Conservation (phyloP, 768 basidiomycete species). For the Leccinum incarnatum region DNA sequence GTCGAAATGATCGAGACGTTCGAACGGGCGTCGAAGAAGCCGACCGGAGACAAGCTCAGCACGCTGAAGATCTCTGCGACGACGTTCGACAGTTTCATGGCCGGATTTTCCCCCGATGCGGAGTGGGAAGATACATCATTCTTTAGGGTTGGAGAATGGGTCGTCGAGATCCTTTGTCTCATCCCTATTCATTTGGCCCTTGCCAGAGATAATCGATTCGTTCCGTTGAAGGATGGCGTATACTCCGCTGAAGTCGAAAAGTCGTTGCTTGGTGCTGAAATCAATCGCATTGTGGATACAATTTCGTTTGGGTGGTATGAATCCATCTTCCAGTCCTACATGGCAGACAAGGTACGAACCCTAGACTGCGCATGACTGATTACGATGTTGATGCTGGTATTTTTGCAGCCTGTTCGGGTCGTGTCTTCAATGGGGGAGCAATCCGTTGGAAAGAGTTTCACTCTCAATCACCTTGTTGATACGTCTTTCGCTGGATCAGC, state of each 20-base stretch:
- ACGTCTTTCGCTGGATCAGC: constrained; percentile 65
- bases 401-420: constrained; percentile 52
- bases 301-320: constrained; percentile 68
- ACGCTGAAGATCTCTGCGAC: constrained; percentile 33
- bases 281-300: constrained; percentile 51
- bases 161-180: constrained; percentile 57
- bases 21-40: constrained; percentile 50
- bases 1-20: constrained; percentile 43
- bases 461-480: constrained; percentile 59
- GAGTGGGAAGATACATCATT: constrained; percentile 32
- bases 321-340: constrained; percentile 59
- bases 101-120: background rate
- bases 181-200: constrained; percentile 66
- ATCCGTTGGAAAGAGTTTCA: constrained; percentile 60
- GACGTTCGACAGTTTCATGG: constrained; percentile 26
- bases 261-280: constrained; percentile 56
- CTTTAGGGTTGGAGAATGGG: constrained; percentile 56
- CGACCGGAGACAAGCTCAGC: constrained; percentile 43
- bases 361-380: background rate
- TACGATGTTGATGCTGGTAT: background rate
- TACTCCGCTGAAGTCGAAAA: constrained; percentile 48
- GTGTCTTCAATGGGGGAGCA: constrained; percentile 71
- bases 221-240: constrained; percentile 59
- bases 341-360: constrained; percentile 47
- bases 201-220: constrained; percentile 56